Base-by-base conservation (phyloP, 129 eudicot genomes). In the Lonicera japonica region DNA sequence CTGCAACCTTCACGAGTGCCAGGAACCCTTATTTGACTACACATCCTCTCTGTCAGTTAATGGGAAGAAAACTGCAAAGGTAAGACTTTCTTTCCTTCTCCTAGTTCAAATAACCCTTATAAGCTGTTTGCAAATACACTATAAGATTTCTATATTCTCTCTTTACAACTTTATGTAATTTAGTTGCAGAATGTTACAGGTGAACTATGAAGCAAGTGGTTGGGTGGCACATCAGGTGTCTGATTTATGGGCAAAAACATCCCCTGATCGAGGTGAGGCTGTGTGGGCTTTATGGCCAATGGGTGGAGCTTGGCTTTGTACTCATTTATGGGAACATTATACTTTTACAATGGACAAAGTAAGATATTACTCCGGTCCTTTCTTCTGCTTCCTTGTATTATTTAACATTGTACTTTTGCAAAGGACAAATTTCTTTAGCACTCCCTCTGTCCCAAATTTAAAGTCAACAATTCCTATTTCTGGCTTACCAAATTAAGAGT, bases 261-360 rank as follows among this genome's bases (percentile, higher is more conserved):
- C 95, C 8, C 89, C 92, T 6, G 92, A 83, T 63, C 80, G 83
- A 25, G 97, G 97, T 47, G 72, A 83, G 63, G 87, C 95, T 15
- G 86, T 83, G 45, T 90, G 97, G 97, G 89, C 95, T 61, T 58
- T 86, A 53, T 90, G 97, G 97, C 97, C 80, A 43, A 90, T 90
- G 95, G 97, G 97, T 25, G 97, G 97, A 41, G 92, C 97, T 48
- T 90, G 97, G 97, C 92, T 90, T 58, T 86, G 92, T 75, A 86
- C 97, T n/a, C 97, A 90, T 82, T 74, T 90, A 23, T 90, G 97
- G 97, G 97, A 90, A 69, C 95, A 90, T 63, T 90, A 83, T 68
- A 70, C 91, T 21, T 86, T 72, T 61, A 86, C 97, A 61, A 63
- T 86, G 95, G 86, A 86, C 69, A 83, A 81, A 77, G 95, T 87